Evolutionary conservation across 2,329 filamentous ascomycete species (phyloP).

Genomic region (Colletotrichum horii): DNA sequence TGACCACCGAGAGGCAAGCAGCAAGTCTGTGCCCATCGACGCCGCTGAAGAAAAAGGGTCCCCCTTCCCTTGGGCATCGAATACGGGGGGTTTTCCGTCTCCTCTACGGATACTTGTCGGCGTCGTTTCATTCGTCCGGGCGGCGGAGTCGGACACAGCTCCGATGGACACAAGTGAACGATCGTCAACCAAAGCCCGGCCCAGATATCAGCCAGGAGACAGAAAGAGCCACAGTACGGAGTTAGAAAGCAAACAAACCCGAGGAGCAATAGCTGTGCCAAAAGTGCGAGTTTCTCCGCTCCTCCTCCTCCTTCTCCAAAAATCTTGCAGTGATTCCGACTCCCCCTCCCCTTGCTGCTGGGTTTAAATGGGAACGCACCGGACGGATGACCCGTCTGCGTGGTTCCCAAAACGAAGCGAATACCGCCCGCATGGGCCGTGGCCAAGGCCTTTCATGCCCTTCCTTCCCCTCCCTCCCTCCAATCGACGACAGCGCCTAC

Average conservation of each 20-base stretch:
- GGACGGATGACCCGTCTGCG: background rate
- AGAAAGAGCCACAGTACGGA: background rate
- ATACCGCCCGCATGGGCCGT: background rate
- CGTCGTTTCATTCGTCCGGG: background rate
- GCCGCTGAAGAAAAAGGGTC: background rate
- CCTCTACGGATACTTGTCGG: background rate
- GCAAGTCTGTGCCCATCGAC: background rate
- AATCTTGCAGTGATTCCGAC: background rate
- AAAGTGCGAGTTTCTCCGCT: background rate
- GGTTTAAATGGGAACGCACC: background rate
- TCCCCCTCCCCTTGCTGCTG: background rate
- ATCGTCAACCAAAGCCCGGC: background rate
- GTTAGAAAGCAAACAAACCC: background rate
- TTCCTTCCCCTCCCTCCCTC: background rate
- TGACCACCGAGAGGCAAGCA: background rate
- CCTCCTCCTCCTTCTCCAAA: background rate
- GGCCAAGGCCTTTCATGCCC: background rate
- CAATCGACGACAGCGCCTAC: background rate
- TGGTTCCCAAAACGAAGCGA: background rate
- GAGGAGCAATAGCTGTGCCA: background rate
- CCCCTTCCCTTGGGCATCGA: background rate
- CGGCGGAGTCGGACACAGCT: background rate
- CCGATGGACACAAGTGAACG: background rate
- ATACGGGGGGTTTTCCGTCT: background rate
- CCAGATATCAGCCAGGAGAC: background rate